These are phyloP conservation scores for Solanum chiquidenum DNA, from an alignment of 257 asterid genomes.

Conservation along the genomic window DNA sequence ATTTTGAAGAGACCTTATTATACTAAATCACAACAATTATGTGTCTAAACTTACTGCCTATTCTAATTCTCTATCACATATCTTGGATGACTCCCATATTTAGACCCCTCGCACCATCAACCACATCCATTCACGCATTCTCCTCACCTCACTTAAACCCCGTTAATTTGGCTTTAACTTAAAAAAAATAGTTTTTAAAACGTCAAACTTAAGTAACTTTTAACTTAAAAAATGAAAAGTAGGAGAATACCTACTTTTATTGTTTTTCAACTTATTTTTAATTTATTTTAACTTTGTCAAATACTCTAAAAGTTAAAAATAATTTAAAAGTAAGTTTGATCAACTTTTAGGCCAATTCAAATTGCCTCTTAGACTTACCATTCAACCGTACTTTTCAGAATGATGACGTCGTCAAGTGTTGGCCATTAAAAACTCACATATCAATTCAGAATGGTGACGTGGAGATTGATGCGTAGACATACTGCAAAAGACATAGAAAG, in stretches of 20 bases:
- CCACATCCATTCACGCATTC: not conserved
- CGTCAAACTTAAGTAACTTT: too few species aligned
- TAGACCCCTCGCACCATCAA: not conserved
- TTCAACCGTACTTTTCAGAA: too few species aligned
- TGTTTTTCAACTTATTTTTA: too few species aligned
- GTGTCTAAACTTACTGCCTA: not conserved
- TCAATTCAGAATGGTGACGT: not conserved
- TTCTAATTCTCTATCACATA: not conserved
- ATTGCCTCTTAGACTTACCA: not conserved
- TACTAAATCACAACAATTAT: not conserved
- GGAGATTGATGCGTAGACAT: not conserved
- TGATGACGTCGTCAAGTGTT: too few species aligned
- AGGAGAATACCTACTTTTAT: too few species aligned
- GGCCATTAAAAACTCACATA: not conserved
- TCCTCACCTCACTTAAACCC: not conserved
- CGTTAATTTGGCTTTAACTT: too few species aligned
- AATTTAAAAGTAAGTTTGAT: too few species aligned
- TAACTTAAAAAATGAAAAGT: too few species aligned
- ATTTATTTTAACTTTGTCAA: too few species aligned
- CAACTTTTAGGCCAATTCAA: too few species aligned
- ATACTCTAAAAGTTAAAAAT: too few species aligned
- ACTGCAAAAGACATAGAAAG: not conserved
- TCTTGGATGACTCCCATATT: not conserved
- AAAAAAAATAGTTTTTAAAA: too few species aligned
- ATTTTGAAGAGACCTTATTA: not conserved